Evolutionary conservation across 768 basidiomycete genomes (phyloP).

Genomic region (Mycena belliarum): DNA sequence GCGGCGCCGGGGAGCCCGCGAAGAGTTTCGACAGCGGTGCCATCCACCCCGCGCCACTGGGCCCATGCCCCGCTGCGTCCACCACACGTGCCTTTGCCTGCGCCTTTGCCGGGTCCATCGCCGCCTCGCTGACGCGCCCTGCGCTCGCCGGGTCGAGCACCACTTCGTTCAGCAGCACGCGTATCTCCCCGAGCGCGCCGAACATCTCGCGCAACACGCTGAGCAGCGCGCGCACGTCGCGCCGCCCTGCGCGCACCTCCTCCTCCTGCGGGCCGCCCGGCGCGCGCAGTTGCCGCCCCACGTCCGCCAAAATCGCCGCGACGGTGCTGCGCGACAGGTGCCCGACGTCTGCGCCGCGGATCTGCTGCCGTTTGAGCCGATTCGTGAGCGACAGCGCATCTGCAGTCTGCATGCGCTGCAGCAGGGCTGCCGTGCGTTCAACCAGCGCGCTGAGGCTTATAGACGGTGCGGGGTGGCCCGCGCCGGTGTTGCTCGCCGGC

Average conservation of each 20-base stretch:
- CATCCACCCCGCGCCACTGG: conserved; percentile 63
- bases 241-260: conserved; percentile 64
- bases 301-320: conserved; percentile 70
- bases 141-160: conserved; percentile 86
- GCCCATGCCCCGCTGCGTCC: conserved; percentile 26
- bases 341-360: conserved; percentile 81
- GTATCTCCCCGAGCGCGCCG: conserved; percentile 77
- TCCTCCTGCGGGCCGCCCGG: conserved; percentile 82
- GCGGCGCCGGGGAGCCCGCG: conserved; percentile 26
- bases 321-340: conserved; percentile 86
- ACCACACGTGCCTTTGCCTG: conserved; percentile 43
- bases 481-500: neutral
- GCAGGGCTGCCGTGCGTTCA: conserved; percentile 46
- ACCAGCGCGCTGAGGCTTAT: conserved; percentile 64
- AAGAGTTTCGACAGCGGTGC: conserved; percentile 85
- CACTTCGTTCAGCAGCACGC: conserved; percentile 83
- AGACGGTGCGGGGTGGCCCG: conserved; percentile 26
- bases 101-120: conserved; percentile 59
- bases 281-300: conserved; percentile 75
- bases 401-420: conserved; percentile 55
- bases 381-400: conserved; percentile 88
- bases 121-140: conserved; percentile 65
- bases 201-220: conserved; percentile 86
- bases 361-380: conserved; percentile 87
- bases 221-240: conserved; percentile 81